Percentiles rank a stretch among this genome's conserved stretches.
phyloP scores from a whole-genome alignment of 2,329 filamentous ascomycete species.

The Pseudocercospora eumusae region DNA sequence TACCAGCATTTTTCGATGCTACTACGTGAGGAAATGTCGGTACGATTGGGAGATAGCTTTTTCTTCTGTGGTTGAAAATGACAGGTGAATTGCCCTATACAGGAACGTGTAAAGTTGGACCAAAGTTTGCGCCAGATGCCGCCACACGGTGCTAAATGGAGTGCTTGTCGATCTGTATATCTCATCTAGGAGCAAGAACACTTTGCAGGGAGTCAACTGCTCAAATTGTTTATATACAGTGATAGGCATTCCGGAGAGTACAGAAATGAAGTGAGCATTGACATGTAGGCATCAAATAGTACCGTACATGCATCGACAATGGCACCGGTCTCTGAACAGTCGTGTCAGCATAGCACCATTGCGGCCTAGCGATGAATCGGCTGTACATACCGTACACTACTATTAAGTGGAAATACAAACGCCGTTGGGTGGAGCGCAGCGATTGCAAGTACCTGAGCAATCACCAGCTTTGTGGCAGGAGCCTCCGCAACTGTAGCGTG shows the following conservation, averaged over 20 bases:
- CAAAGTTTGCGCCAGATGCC: constrained; percentile 2
- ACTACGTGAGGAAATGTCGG: neutral
- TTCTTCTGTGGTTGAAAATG: neutral
- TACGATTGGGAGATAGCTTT: neutral
- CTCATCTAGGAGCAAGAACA: neutral
- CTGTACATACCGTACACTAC: too few relatives aligned
- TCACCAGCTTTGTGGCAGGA: too few relatives aligned
- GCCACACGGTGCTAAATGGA: constrained; percentile 3
- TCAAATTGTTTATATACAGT: neutral
- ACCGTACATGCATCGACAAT: neutral
- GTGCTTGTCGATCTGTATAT: constrained; percentile 1
- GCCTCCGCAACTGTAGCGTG: too few relatives aligned
- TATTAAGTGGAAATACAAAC: too few relatives aligned
- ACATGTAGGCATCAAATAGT: neutral
- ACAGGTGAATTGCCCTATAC: neutral
- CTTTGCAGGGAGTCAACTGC: neutral
- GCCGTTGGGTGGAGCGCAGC: too few relatives aligned
- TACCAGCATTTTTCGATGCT: neutral
- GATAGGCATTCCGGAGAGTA: neutral
- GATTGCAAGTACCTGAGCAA: too few relatives aligned
- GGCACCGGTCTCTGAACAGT: neutral
- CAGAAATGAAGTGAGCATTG: neutral
- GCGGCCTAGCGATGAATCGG: neutral
- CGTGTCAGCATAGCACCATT: neutral
- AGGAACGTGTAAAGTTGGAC: neutral